Evolutionary conservation across 2,329 filamentous ascomycete genomes (phyloP).

Genomic region (Ophidiomyces ophidiicola): DNA sequence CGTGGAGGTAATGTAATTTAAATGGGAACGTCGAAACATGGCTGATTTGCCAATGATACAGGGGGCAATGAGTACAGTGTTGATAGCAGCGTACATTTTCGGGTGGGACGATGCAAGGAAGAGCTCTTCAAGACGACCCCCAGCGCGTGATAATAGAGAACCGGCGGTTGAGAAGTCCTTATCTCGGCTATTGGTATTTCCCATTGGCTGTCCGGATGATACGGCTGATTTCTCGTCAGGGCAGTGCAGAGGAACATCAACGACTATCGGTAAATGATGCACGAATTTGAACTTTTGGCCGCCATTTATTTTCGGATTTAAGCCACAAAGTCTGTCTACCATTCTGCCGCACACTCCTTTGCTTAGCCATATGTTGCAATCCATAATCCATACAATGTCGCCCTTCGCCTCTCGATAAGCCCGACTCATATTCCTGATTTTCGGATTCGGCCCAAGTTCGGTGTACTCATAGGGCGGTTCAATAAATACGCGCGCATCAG

Average conservation of each 20-base stretch:
- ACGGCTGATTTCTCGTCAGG: constrained; percentile 19
- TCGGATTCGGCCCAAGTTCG: constrained; percentile 85
- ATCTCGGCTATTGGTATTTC: background rate
- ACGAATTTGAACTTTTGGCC: constrained; percentile 68
- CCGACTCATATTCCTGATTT: constrained; percentile 90
- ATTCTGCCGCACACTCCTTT: constrained; percentile 69
- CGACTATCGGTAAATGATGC: constrained; percentile 78
- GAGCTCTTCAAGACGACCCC: constrained; percentile 80
- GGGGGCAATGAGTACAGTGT: constrained; percentile 77
- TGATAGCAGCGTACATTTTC: constrained; percentile 97
- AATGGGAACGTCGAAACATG: constrained; percentile 90
- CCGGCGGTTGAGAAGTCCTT: background rate
- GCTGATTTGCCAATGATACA: constrained; percentile 96
- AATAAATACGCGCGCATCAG: constrained; percentile 61
- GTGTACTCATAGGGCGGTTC: constrained; percentile 58
- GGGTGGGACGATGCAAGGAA: constrained; percentile 90
- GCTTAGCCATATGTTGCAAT: constrained; percentile 92
- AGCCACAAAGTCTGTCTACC: constrained; percentile 75
- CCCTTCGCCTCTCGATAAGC: constrained; percentile 80
- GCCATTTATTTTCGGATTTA: constrained; percentile 27
- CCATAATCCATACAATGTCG: constrained; percentile 85
- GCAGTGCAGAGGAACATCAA: constrained; percentile 48
- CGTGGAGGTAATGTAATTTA: constrained; percentile 58
- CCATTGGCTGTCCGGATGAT: too few relatives aligned
- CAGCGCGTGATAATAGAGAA: constrained; percentile 39